A percentile compares a stretch with the other conserved stretches of the same genome.
These are phyloP conservation scores for Trichophyton benhamiae DNA, from an alignment of 2,329 filamentous ascomycete genomes.

Conservation along the genomic window DNA sequence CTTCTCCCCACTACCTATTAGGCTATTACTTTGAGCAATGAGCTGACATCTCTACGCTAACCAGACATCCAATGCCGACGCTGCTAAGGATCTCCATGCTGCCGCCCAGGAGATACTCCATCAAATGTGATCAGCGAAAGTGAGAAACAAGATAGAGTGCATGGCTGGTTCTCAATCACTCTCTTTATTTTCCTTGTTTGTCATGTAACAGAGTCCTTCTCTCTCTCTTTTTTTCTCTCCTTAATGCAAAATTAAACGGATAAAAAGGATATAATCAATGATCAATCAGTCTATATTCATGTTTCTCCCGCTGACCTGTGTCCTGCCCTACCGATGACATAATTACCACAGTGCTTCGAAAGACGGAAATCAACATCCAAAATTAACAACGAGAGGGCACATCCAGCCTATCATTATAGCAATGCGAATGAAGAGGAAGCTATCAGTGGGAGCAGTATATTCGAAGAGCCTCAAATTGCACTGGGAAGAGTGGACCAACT, in stretches of 20 bases:
- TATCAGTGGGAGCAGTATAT: no score
- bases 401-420: no score
- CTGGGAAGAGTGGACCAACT: no score
- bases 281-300: neutral
- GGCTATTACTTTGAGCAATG: neutral
- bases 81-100: slow-evolving; percentile 10
- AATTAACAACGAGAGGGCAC: no score
- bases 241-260: neutral
- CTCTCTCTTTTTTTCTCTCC: no score
- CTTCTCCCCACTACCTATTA: neutral
- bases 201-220: neutral
- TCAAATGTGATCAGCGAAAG: slow-evolving; percentile 3
- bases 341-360: no score
- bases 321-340: no score
- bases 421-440: no score
- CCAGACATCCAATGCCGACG: slow-evolving; percentile 7
- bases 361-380: no score
- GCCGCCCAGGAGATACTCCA: slow-evolving; percentile 5
- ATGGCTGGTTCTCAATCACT: neutral
- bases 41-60: neutral
- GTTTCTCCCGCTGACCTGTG: neutral
- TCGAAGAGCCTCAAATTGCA: no score
- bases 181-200: neutral
- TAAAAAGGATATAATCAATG: neutral
- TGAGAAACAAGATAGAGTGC: neutral